Base-by-base conservation (phyloP, 257 asterid species). In the Ilex asprella region DNA sequence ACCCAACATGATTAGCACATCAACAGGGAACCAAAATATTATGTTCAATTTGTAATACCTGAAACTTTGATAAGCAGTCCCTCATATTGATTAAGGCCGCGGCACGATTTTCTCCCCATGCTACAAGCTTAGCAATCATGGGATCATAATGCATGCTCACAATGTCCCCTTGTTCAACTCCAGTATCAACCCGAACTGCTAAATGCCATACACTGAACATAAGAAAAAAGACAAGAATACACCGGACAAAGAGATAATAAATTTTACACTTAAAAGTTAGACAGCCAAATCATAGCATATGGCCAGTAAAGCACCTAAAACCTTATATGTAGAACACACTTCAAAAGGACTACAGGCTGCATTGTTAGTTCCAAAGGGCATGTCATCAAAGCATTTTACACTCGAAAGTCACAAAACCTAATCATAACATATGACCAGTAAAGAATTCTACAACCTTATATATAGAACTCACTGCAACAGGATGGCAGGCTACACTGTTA, bases 101-200 rank as follows among this genome's bases (percentile, higher is more conserved):
- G 61, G 60, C 64, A 67, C 99, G 87, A 66, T 93, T 86, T 75
- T 93, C 85, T 73, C 99, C 99, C 96, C 97, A 86, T 31, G 89
- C 99, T 31, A 93, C 96, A 64, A 93, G 99, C 76, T 93, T 93
- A 59, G 99, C 97, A 73, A 93, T 93, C 97, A 93, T 93, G 58
- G 99, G 99, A 76, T 93, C 99, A 30, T 93, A 93, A 82, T 93
- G 99, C 97, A 93, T 86, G 79, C 95, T 89, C 66, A 93, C 99
- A 7, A 82, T 67, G 78, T 89, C 97, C 78, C 97, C 97, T 77
- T 89, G 97, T 78, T 78, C 90, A 41, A 93, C 99, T 63, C 96
- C 99, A 56, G 99, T 93, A 84, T 93, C 99, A 59, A 93, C 97
- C 77, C 99, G 79, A 57, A 89, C 99, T 93, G 91, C 59, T 69